A percentile compares a stretch with the other conserved stretches of the same genome.
Evolutionary conservation across 225 moss, liverwort and hornwort species (phyloP).

Genomic region (Marchantia paleacea): DNA sequence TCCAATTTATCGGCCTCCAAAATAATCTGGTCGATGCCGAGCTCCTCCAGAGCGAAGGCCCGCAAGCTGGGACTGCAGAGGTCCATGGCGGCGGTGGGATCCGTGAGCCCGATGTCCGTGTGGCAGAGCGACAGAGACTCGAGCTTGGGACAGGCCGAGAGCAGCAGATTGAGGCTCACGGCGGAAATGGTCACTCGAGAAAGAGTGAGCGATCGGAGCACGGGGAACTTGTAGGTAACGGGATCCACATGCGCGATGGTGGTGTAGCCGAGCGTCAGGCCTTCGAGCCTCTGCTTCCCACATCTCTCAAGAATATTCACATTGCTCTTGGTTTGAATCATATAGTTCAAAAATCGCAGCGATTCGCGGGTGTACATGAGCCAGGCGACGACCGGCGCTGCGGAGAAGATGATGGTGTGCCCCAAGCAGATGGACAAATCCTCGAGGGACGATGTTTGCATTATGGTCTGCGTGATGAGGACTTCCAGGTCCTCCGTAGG

Average conservation of each 20-base stretch:
- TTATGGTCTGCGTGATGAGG: constrained; percentile 65
- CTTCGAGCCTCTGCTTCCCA: constrained; percentile 60
- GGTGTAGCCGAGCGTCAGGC: constrained; percentile 55
- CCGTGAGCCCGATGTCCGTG: constrained; percentile 33
- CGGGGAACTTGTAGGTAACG: constrained; percentile 49
- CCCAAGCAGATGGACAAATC: constrained; percentile 60
- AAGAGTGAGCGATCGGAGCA: constrained; percentile 57
- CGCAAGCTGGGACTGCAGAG: constrained; percentile 57
- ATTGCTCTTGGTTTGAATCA: constrained; percentile 59
- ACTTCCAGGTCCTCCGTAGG: constrained; percentile 59
- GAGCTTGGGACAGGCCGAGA: constrained; percentile 69
- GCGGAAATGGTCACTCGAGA: constrained; percentile 56
- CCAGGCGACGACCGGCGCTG: constrained; percentile 74
- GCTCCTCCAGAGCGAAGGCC: constrained; percentile 44
- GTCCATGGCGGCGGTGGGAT: constrained; percentile 36
- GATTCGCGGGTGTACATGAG: constrained; percentile 77
- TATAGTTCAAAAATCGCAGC: constrained; percentile 62
- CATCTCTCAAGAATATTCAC: constrained; percentile 65
- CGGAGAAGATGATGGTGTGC: constrained; percentile 49
- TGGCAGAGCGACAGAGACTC: constrained; percentile 54
- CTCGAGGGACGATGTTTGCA: constrained; percentile 65
- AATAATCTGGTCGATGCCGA: constrained; percentile 46
- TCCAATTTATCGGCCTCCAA: constrained; percentile 62
- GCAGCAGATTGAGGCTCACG: constrained; percentile 56
- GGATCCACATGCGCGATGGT: constrained; percentile 53